Percentiles rank a stretch among this genome's conserved stretches.
These are phyloP conservation scores for Psilocybe mexicana DNA, from an alignment of 1,284 basidiomycete species.

Conservation along the genomic window DNA sequence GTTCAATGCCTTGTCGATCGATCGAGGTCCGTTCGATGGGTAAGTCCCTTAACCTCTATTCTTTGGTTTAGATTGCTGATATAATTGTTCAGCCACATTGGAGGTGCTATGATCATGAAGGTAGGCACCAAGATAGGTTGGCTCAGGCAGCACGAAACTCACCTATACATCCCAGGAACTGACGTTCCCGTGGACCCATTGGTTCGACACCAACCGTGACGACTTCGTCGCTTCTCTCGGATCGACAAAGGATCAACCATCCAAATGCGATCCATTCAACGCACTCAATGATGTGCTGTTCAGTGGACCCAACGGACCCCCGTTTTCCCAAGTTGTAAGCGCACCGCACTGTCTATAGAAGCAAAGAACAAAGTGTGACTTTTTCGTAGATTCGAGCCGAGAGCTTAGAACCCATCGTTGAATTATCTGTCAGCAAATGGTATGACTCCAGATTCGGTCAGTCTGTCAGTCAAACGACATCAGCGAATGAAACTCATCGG, in stretches of 20 bases:
- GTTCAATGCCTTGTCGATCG: not conserved
- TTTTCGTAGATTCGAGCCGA: not conserved
- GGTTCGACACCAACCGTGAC: slow-evolving; percentile 1
- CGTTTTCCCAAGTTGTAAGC: not conserved
- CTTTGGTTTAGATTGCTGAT: not conserved
- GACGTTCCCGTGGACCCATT: slow-evolving; percentile 1
- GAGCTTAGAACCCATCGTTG: not conserved
- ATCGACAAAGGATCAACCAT: slow-evolving; percentile 1
- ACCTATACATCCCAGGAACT: not conserved
- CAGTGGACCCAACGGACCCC: not conserved
- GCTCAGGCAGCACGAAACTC: not conserved
- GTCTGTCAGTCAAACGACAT: not conserved
- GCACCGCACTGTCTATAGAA: no score
- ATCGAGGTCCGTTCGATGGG: slow-evolving; percentile 4
- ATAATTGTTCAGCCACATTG: not conserved
- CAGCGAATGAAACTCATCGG: not conserved
- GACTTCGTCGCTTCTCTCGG: not conserved
- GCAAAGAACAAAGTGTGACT: not conserved
- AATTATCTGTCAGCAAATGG: not conserved
- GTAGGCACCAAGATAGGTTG: not conserved
- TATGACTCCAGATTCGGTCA: slow-evolving; percentile 1
- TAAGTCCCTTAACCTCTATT: not conserved
- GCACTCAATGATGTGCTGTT: slow-evolving; percentile 1
- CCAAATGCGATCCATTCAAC: not conserved
- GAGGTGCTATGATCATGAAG: slow-evolving; percentile 1